These are phyloP conservation scores for Phytophthora podocarpi DNA, from an alignment of 352 stramenopile genomes.

Conservation along the genomic window DNA sequence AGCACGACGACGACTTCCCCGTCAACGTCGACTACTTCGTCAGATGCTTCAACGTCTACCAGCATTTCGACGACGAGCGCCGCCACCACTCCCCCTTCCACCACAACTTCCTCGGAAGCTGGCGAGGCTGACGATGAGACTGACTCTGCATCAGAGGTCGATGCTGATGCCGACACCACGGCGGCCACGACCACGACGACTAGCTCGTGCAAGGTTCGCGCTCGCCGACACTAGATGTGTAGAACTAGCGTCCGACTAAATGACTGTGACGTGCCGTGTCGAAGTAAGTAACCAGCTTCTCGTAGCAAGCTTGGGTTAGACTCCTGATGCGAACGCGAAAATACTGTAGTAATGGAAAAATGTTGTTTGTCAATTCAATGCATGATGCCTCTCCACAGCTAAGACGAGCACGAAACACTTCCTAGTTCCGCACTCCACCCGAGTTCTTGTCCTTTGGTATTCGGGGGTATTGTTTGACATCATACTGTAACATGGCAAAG, in stretches of 20 bases:
- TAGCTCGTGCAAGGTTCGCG: conserved; percentile 26
- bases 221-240: conserved; percentile 26
- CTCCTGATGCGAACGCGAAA: too few relatives aligned
- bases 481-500: too few relatives aligned
- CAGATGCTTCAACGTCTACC: conserved; percentile 7
- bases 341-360: too few relatives aligned
- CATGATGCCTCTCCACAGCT: too few relatives aligned
- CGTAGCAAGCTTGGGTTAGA: conserved; percentile 6
- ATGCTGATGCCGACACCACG: not conserved
- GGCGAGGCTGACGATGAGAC: conserved; percentile 6
- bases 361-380: too few relatives aligned
- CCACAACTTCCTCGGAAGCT: conserved; percentile 4
- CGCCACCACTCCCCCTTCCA: not conserved
- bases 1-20: conserved; percentile 8
- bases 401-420: too few relatives aligned
- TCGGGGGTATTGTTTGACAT: too few relatives aligned
- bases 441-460: too few relatives aligned
- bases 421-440: too few relatives aligned
- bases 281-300: conserved; percentile 4
- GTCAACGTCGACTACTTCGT: conserved; percentile 4
- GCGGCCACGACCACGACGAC: not conserved
- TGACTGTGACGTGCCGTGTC: conserved; percentile 19
- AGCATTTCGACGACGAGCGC: conserved; percentile 2
- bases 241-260: conserved; percentile 4
- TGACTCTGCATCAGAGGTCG: too few relatives aligned